A percentile compares a stretch with the other conserved stretches of the same genome.
These are phyloP conservation scores for Neurospora cerealis DNA, from an alignment of 495 filamentous ascomycete genomes.

Conservation along the genomic window DNA sequence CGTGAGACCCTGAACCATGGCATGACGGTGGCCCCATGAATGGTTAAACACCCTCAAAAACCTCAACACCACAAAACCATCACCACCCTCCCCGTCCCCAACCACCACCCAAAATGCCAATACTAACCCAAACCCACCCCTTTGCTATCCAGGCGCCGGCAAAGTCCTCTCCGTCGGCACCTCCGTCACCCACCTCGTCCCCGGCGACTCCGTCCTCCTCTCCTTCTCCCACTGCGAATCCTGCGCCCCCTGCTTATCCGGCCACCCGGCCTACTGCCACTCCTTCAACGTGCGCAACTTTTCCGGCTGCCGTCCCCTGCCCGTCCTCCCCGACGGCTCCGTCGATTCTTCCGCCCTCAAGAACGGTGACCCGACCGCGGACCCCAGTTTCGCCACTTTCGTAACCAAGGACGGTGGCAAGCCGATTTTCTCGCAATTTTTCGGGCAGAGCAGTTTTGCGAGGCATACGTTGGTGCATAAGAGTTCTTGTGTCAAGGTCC, in stretches of 20 bases:
- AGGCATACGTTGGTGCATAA: constrained; percentile 26
- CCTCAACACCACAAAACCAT: neutral
- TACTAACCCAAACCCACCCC: neutral
- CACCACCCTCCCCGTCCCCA: neutral
- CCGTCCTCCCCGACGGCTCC: neutral
- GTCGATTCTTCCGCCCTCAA: neutral
- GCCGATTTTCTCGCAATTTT: constrained; percentile 54
- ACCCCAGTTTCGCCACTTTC: constrained; percentile 6
- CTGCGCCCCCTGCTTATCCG: constrained; percentile 51
- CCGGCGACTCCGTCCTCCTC: constrained; percentile 52
- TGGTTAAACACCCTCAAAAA: too few relatives aligned
- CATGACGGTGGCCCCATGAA: too few relatives aligned
- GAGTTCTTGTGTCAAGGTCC: constrained; percentile 22
- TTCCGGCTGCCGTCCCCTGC: constrained; percentile 14
- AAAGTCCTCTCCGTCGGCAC: constrained; percentile 48
- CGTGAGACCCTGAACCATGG: too few relatives aligned
- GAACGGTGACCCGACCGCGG: neutral
- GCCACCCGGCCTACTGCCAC: constrained; percentile 51
- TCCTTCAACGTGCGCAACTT: constrained; percentile 32
- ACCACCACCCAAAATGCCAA: neutral
- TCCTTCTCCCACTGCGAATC: constrained; percentile 31
- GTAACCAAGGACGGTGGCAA: constrained; percentile 33
- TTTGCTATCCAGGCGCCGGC: constrained; percentile 38
- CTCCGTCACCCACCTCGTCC: constrained; percentile 39
- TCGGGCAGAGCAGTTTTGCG: constrained; percentile 41